phyloP scores from a whole-genome alignment of 768 basidiomycete genomes.

The Pleurotus tuoliensis region DNA sequence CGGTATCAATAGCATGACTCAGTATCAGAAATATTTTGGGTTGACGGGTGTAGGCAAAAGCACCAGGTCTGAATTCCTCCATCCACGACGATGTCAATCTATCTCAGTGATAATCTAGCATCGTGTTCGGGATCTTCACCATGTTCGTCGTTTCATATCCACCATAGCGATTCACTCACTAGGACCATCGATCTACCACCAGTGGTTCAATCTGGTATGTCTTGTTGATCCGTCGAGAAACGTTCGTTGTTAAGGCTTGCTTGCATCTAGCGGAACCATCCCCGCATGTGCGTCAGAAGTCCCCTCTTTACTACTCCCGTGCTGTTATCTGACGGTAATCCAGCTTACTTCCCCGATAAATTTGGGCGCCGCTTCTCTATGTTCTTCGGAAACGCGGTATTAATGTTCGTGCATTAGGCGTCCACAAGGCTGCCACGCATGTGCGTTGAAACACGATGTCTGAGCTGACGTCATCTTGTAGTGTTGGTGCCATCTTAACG shows the following conservation, averaged over 20 bases:
- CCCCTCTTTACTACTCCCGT: background rate
- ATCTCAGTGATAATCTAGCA: constrained; percentile 20
- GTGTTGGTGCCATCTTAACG: constrained; percentile 44
- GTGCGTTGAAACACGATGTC: background rate
- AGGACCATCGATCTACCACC: background rate
- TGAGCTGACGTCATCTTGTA: constrained; percentile 14
- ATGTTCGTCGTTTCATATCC: constrained; percentile 24
- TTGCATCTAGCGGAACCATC: constrained; percentile 34
- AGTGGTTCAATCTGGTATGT: constrained; percentile 38
- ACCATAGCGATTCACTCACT: background rate
- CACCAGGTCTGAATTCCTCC: constrained; percentile 30
- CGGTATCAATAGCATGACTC: constrained; percentile 47
- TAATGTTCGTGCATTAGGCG: constrained; percentile 31
- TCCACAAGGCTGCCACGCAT: background rate
- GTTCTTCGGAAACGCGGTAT: constrained; percentile 41
- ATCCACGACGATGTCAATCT: background rate
- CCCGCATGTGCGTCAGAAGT: constrained; percentile 32
- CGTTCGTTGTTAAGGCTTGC: constrained; percentile 3
- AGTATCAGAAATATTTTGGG: constrained; percentile 45
- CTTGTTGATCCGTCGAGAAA: background rate
- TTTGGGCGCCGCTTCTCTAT: constrained; percentile 48
- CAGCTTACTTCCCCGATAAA: constrained; percentile 43
- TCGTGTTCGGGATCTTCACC: constrained; percentile 53
- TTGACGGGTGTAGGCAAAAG: constrained; percentile 37
- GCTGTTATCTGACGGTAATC: background rate